Percentiles rank a stretch among this genome's conserved stretches.
Conservation (phyloP, 345 rosid species). For the Melaleuca alternifolia region DNA sequence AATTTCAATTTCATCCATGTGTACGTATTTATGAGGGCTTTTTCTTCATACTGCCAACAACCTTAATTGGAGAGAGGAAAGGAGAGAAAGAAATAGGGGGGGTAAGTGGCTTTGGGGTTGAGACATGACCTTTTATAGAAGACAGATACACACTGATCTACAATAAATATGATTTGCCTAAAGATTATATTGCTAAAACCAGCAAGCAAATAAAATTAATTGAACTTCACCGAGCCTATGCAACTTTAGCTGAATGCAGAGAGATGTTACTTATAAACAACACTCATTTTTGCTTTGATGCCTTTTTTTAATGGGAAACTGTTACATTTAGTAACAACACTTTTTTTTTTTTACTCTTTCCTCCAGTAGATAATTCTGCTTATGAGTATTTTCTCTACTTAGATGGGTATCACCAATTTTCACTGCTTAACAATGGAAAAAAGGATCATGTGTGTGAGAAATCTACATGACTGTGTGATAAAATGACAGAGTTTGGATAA, state of each 20-base stretch:
- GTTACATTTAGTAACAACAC: background rate
- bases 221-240: background rate
- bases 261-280: background rate
- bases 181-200: background rate
- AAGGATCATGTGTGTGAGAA: background rate
- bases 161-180: background rate
- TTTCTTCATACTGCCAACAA: background rate
- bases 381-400: background rate
- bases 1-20: background rate
- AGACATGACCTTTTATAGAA: background rate
- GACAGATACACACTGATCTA: background rate
- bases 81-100: background rate
- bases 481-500: background rate
- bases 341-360: background rate
- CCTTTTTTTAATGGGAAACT: background rate
- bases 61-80: background rate
- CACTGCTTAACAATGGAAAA: background rate
- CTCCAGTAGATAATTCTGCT: background rate
- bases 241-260: background rate
- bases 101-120: background rate
- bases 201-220: background rate
- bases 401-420: background rate
- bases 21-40: background rate
- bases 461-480: background rate
- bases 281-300: background rate